Evolutionary conservation across 2,329 filamentous ascomycete species (phyloP), one percentile per base, ranked within the genome.

Genomic region (Ploettnerulaceae sp.): DNA sequence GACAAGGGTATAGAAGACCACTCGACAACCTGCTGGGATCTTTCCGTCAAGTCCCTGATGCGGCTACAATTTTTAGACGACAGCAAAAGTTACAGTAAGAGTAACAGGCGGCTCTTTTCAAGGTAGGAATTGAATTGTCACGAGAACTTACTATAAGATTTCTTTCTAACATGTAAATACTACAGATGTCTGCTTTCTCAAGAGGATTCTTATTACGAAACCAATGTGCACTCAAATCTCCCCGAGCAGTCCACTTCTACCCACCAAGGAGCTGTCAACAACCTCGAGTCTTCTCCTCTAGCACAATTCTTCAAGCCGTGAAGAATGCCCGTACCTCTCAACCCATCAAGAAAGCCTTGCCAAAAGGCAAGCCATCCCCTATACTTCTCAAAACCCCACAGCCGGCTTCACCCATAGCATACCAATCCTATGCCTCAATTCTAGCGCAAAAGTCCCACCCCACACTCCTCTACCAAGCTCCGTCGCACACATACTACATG

Each of bases 401-500:
- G 12, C 25, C 34, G 29, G 11, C 28, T 26, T 17, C 28, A 36
- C 24, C 40, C 3, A 35, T 46, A 54, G 57, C 25, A 52, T 66
- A 47, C 60, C 71, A 68, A 57, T 70, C 66, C 44, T 80, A 74
- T 65, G 71, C 73, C 57, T 73, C 73, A n/a, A 57, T 47, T 49
- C 71, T 87, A 28, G 75, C 77, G 11, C 68, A 69, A 48, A 76
- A 77, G 52, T 60, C 71, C n/a, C 66, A 71, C 1, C 71, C 76
- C 4, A 79, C 82, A 6, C 65, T 76, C 3, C 70, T 88, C 33
- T 88, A 85, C 68, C 71, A 82, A 57, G 75, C 76, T 1, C 79
- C 79, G 11, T 79, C 80, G 1, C 81, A 86, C 58, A 75, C 75
- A 47, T 72, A 73, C 65, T 84, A 81, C 63, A 73, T 83, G 52